phyloP scores from a whole-genome alignment of 352 stramenopile species.

The Plasmopara muralis region DNA sequence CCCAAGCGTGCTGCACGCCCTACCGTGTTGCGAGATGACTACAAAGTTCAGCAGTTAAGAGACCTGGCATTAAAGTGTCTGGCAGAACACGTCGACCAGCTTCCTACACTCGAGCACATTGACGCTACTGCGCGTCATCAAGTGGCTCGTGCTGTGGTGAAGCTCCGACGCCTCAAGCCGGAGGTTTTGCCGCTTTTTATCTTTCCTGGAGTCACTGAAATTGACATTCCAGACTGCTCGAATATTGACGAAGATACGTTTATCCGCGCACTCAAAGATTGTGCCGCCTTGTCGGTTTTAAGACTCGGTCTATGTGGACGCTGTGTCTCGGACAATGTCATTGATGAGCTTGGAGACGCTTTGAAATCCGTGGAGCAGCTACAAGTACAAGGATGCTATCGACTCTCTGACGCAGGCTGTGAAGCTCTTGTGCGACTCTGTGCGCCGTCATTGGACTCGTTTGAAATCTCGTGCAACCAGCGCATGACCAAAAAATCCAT shows the following conservation, averaged over 20 bases:
- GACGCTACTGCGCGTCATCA: conserved; percentile 52
- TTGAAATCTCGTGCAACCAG: conserved; percentile 80
- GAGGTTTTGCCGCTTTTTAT: conserved; percentile 75
- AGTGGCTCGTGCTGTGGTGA: conserved; percentile 48
- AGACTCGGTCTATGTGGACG: conserved; percentile 67
- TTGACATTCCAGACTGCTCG: conserved; percentile 78
- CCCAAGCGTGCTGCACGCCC: conserved; percentile 44
- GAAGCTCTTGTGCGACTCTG: conserved; percentile 60
- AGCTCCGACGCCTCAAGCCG: conserved; percentile 50
- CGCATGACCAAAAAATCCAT: conserved; percentile 72
- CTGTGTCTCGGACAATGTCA: conserved; percentile 68
- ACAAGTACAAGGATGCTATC: conserved; percentile 68
- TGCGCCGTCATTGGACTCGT: conserved; percentile 58
- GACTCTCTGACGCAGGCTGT: conserved; percentile 58
- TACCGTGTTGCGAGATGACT: conserved; percentile 40
- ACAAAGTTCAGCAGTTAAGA: conserved; percentile 40
- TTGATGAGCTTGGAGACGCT: conserved; percentile 59
- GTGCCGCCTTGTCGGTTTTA: conserved; percentile 43
- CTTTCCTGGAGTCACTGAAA: conserved; percentile 72
- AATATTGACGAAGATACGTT: conserved; percentile 69
- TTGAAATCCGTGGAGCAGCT: conserved; percentile 61
- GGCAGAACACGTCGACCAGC: conserved; percentile 53
- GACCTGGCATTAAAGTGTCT: conserved; percentile 53
- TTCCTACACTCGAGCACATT: conserved; percentile 68
- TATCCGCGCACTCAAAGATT: conserved; percentile 45